phyloP scores from a whole-genome alignment of 1,139 yeast genomes.

The Diutina sp. region DNA sequence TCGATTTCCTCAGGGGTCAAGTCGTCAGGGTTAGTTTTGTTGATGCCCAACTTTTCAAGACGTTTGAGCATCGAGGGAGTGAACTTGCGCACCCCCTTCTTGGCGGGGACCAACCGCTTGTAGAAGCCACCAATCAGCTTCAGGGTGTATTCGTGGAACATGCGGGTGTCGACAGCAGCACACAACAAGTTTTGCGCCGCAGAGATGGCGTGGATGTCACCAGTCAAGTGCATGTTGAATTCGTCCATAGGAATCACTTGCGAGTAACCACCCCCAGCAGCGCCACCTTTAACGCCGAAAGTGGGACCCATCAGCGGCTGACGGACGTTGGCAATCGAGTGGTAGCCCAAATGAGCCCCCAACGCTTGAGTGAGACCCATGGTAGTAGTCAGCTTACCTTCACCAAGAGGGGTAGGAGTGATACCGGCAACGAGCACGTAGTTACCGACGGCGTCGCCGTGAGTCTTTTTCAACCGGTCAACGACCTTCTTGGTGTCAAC shows the following conservation, averaged over 20 bases:
- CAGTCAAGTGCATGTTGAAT: constrained; percentile 95
- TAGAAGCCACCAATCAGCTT: constrained; percentile 69
- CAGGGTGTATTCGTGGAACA: constrained; percentile 95
- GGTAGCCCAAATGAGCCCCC: constrained; percentile 71
- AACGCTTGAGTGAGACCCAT: constrained; percentile 94
- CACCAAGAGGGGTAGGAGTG: constrained; percentile 97
- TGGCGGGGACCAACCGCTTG: constrained; percentile 77
- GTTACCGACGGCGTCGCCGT: constrained; percentile 54
- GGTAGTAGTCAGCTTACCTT: constrained; percentile 95
- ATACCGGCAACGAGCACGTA: constrained; percentile 93
- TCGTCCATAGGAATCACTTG: constrained; percentile 99
- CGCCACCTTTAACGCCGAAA: constrained; percentile 98
- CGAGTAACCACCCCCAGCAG: constrained; percentile 98
- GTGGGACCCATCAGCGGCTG: constrained; percentile 99
- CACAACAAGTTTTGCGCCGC: constrained; percentile 93
- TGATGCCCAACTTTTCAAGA: constrained; percentile 67
- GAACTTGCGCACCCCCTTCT: constrained; percentile 72
- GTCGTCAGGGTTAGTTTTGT: constrained; percentile 70
- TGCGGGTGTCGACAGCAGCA: constrained; percentile 96
- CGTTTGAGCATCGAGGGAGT: constrained; percentile 71
- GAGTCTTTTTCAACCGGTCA: constrained; percentile 52
- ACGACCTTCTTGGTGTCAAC: constrained; percentile 36
- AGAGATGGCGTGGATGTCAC: constrained; percentile 95
- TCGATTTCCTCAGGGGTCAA: constrained; percentile 70
- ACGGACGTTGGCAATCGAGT: constrained; percentile 90